A percentile compares a stretch with the other conserved stretches of the same genome.
These are phyloP conservation scores for Dictyostelium purpureum DNA, from an alignment of 78 protist genomes.

Conservation along the genomic window DNA sequence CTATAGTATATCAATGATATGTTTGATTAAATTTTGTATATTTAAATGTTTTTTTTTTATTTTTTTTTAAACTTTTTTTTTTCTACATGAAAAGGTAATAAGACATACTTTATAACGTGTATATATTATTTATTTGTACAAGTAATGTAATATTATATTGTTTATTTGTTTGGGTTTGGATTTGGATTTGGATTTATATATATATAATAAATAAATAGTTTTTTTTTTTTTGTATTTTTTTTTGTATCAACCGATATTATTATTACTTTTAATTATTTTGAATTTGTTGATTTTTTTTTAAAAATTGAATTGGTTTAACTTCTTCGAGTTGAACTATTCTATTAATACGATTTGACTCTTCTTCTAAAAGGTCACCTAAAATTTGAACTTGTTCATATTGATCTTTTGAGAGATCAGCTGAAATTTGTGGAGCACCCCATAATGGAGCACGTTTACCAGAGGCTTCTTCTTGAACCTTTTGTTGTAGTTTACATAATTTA, in stretches of 20 bases:
- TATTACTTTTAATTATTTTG: background rate
- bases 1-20: too few species aligned
- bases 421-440: conserved; percentile 40
- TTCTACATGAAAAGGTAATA: too few species aligned
- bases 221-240: too few species aligned
- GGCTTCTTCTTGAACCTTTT: conserved; percentile 34
- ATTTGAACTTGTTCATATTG: conserved; percentile 25
- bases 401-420: conserved; percentile 14
- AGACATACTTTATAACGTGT: too few species aligned
- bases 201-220: too few species aligned
- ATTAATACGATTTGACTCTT: conserved; percentile 44
- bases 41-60: too few species aligned
- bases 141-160: too few species aligned
- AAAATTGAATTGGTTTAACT: conserved; percentile 45
- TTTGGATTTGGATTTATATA: too few species aligned
- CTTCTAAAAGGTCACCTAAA: conserved; percentile 36
- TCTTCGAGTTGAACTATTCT: conserved; percentile 40
- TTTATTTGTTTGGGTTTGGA: too few species aligned
- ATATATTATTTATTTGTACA: too few species aligned
- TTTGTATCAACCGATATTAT: background rate
- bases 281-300: conserved; percentile 12
- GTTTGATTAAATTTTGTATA: too few species aligned
- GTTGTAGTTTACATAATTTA: conserved; percentile 43
- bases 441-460: conserved; percentile 37
- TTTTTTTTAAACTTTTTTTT: too few species aligned